These are phyloP conservation scores for Byssoonygena ceratinophila DNA, from an alignment of 2,329 filamentous ascomycete genomes.

Conservation along the genomic window DNA sequence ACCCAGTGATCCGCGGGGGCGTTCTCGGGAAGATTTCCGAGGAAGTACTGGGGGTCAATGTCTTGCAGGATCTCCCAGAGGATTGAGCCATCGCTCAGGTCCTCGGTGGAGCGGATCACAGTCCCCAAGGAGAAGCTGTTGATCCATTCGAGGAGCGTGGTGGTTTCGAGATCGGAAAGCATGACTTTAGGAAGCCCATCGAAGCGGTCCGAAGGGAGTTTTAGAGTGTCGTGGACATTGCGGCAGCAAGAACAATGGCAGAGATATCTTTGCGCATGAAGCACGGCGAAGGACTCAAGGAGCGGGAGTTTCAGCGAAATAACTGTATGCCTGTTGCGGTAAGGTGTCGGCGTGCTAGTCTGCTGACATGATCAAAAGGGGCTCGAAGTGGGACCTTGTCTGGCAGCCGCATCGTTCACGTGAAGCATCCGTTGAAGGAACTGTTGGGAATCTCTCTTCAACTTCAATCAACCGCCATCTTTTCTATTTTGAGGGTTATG, in stretches of 20 bases:
- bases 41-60: conserved; percentile 40
- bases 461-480: too few relatives aligned
- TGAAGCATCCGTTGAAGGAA: too few relatives aligned
- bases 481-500: too few relatives aligned
- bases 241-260: background rate
- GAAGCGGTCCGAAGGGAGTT: background rate
- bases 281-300: background rate
- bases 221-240: background rate
- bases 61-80: conserved; percentile 41
- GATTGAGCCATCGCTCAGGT: conserved; percentile 37
- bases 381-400: background rate
- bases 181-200: conserved; percentile 24
- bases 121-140: conserved; percentile 38
- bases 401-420: background rate
- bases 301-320: background rate
- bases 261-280: background rate
- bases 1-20: conserved; percentile 38
- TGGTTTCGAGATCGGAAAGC: conserved; percentile 38
- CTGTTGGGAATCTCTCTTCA: too few relatives aligned
- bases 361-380: conserved; percentile 2
- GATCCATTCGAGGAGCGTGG: conserved; percentile 40
- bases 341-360: background rate
- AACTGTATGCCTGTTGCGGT: background rate
- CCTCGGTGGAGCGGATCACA: conserved; percentile 32
- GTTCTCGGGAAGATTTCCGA: conserved; percentile 39